These are phyloP conservation scores for Rhodosorus marinus DNA, from an alignment of 23 red algal species.

Conservation along the genomic window DNA sequence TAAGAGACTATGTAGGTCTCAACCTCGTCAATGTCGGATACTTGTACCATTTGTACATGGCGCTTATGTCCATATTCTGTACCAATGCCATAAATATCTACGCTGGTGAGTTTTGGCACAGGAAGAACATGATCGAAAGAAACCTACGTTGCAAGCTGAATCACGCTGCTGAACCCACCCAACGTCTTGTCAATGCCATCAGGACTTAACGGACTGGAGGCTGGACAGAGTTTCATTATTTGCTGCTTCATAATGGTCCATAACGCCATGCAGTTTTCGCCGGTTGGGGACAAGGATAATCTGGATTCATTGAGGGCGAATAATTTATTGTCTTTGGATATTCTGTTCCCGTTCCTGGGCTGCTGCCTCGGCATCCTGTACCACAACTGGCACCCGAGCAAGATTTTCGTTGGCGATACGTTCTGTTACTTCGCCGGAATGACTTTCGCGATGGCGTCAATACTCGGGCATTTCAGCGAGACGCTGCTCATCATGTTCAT, in stretches of 20 bases:
- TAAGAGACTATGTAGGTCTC: slow-evolving; percentile 6
- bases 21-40: slow-evolving; percentile 59
- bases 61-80: slow-evolving; percentile 87
- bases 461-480: slow-evolving; percentile 80
- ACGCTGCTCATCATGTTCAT: slow-evolving; percentile 90
- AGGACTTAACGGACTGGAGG: slow-evolving; percentile 98
- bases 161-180: no score
- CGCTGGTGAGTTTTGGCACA: no score
- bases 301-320: slow-evolving; percentile 47
- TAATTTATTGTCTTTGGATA: slow-evolving; percentile 78
- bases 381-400: slow-evolving; percentile 91
- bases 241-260: slow-evolving; percentile 50
- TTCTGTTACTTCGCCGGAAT: slow-evolving; percentile 99
- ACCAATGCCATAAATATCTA: slow-evolving; percentile 99
- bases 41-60: slow-evolving; percentile 95
- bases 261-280: slow-evolving; percentile 68
- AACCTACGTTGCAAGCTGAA: no score
- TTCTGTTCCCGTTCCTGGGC: slow-evolving; percentile 68
- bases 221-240: slow-evolving; percentile 80
- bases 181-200: no score
- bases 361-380: slow-evolving; percentile 43
- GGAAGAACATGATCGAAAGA: no score
- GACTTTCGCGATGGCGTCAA: slow-evolving; percentile 93
- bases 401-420: slow-evolving; percentile 92
- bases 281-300: slow-evolving; percentile 38